phyloP scores from a whole-genome alignment of 495 filamentous ascomycete species.

The Penicillium coffeae region DNA sequence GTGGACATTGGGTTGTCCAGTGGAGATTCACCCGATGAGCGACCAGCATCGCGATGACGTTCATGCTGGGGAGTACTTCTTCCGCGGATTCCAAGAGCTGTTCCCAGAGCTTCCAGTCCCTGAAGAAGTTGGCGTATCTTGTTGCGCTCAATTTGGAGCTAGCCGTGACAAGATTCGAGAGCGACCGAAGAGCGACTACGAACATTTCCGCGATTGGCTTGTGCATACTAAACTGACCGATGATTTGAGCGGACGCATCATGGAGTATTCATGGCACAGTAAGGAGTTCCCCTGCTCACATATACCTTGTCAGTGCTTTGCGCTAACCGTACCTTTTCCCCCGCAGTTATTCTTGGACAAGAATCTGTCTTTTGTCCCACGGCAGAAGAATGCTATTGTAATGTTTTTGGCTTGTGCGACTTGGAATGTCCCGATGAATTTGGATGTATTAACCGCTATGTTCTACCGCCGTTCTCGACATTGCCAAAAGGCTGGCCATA shows the following conservation, averaged over 20 bases:
- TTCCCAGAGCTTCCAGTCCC: conserved; percentile 49
- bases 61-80: conserved; percentile 49
- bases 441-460: conserved; percentile 43
- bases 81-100: conserved; percentile 50
- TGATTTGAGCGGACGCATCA: conserved; percentile 58
- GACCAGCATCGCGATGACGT: conserved; percentile 41
- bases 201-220: conserved; percentile 57
- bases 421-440: conserved; percentile 36
- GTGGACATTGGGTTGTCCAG: conserved; percentile 59
- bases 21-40: conserved; percentile 50
- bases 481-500: conserved; percentile 51
- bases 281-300: conserved; percentile 11
- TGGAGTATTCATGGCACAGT: conserved; percentile 74
- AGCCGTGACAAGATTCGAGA: conserved; percentile 50
- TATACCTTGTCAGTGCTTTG: not conserved
- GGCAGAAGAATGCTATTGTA: conserved; percentile 59
- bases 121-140: conserved; percentile 52
- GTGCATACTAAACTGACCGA: conserved; percentile 52
- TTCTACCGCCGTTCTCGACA: conserved; percentile 42
- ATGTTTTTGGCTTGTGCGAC: conserved; percentile 58
- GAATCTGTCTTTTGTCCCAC: conserved; percentile 53
- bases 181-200: conserved; percentile 51
- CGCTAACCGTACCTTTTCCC: conserved; percentile 8
- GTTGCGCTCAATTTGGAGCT: conserved; percentile 73
- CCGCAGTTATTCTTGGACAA: conserved; percentile 50